Conservation (phyloP, 75 land plant genomes). For the Cryptomeria japonica region DNA sequence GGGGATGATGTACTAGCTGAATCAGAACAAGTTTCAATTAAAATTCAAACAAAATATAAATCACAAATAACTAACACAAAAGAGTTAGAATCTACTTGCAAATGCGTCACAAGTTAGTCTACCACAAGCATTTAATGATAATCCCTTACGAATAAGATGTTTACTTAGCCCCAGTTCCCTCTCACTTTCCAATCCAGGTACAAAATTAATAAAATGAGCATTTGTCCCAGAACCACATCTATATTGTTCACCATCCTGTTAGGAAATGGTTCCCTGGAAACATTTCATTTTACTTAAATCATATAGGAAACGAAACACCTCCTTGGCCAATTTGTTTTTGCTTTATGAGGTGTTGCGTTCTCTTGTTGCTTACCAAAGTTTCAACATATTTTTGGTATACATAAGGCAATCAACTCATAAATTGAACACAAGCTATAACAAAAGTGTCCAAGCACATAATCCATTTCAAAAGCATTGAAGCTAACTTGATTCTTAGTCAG, state of each 20-base stretch:
- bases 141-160: background rate
- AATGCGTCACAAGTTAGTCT: background rate
- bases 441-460: background rate
- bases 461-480: background rate
- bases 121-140: background rate
- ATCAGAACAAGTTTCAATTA: background rate
- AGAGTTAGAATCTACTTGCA: background rate
- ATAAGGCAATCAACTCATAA: background rate
- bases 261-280: background rate
- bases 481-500: background rate
- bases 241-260: background rate
- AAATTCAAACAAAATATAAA: background rate
- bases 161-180: background rate
- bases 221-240: background rate
- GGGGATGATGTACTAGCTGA: no score
- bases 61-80: no score
- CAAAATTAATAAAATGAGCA: background rate
- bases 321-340: background rate
- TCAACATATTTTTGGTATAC: background rate
- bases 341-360: background rate
- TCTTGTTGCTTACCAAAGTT: background rate
- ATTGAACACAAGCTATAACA: background rate
- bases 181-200: background rate
- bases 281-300: background rate
- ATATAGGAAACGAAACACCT: background rate